A percentile compares a stretch with the other conserved stretches of the same genome.
phyloP scores from a whole-genome alignment of 2,329 filamentous ascomycete genomes.

The Teratosphaeria zuluensis region DNA sequence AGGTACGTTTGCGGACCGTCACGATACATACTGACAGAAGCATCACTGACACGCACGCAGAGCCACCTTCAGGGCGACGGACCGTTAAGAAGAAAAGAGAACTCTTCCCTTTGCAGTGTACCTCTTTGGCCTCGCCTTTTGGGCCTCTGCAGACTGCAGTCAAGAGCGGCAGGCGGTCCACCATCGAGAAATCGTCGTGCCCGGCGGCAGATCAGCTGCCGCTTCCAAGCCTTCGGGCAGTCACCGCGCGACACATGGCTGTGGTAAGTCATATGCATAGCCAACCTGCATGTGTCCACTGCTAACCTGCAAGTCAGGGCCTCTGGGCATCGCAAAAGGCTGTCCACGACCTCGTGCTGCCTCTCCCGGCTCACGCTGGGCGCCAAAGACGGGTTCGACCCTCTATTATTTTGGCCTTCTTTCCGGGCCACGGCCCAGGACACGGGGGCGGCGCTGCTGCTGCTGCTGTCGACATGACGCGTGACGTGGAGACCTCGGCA shows the following conservation, averaged over 20 bases:
- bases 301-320: neutral
- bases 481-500: conserved; percentile 49
- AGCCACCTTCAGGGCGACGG: neutral
- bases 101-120: neutral
- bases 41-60: neutral
- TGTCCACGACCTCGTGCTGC: neutral
- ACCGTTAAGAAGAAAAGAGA: neutral
- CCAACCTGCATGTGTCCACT: neutral
- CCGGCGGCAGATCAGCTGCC: neutral
- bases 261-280: neutral
- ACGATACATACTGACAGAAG: neutral
- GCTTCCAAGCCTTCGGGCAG: neutral
- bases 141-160: neutral
- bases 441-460: too few species aligned
- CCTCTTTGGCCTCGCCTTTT: neutral
- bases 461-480: too few species aligned
- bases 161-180: too few species aligned
- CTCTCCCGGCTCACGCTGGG: neutral
- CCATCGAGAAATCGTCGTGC: too few species aligned
- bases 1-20: neutral
- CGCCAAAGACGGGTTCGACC: neutral
- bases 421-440: neutral
- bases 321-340: too few species aligned
- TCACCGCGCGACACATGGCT: neutral
- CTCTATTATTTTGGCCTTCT: neutral